phyloP scores from a whole-genome alignment of 2,329 filamentous ascomycete genomes.

The Parastagonospora avenae region DNA sequence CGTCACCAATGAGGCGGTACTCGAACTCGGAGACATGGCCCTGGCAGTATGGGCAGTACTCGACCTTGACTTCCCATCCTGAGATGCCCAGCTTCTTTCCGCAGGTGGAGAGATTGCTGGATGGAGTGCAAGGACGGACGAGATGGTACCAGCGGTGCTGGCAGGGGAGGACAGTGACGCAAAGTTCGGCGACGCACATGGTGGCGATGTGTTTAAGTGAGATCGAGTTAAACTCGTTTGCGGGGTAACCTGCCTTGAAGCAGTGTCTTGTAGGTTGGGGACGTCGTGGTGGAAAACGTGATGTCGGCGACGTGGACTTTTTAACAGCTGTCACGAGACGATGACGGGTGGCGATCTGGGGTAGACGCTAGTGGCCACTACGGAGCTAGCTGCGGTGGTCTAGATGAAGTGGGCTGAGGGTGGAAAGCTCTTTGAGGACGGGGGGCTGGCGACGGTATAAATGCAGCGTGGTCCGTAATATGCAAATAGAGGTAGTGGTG shows the following conservation, averaged over 20 bases:
- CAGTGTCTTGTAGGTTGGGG: slow-evolving; percentile 19
- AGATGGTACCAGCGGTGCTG: slow-evolving; percentile 58
- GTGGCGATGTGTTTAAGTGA: slow-evolving; percentile 29
- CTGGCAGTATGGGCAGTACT: slow-evolving; percentile 55
- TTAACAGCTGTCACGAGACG: slow-evolving; percentile 23
- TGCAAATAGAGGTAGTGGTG: slow-evolving; percentile 13
- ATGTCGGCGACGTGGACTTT: slow-evolving; percentile 7
- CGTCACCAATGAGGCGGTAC: slow-evolving; percentile 52
- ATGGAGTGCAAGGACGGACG: slow-evolving; percentile 49
- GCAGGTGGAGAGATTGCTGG: slow-evolving; percentile 55
- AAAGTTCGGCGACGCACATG: slow-evolving; percentile 58
- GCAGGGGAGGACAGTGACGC: slow-evolving; percentile 54
- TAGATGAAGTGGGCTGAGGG: neutral
- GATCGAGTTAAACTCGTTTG: slow-evolving; percentile 29
- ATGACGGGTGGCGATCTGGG: slow-evolving; percentile 26
- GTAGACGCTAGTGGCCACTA: slow-evolving; percentile 28
- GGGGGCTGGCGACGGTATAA: slow-evolving; percentile 26
- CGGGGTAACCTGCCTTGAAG: slow-evolving; percentile 26
- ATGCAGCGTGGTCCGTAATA: slow-evolving; percentile 21
- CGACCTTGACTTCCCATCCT: slow-evolving; percentile 56
- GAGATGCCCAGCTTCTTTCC: slow-evolving; percentile 51
- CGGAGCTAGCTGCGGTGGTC: slow-evolving; percentile 9
- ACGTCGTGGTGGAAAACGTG: slow-evolving; percentile 30
- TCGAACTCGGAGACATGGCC: slow-evolving; percentile 49
- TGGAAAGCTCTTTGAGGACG: slow-evolving; percentile 11